Evolutionary conservation across 805 yeast species (phyloP), one percentile per base, ranked within the genome.

Genomic region (Saturnispora saitoi): DNA sequence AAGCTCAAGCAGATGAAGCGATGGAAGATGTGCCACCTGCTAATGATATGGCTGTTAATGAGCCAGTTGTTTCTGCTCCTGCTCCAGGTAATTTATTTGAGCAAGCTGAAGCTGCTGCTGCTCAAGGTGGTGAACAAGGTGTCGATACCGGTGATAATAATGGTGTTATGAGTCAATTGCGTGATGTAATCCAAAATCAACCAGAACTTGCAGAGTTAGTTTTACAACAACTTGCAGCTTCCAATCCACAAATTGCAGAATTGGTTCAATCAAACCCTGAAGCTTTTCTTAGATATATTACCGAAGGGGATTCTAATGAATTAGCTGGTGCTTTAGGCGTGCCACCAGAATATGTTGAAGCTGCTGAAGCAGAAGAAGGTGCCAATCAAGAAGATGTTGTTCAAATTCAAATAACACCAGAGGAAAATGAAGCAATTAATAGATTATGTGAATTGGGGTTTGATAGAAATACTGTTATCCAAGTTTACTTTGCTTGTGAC

Each of bases 401-500:
- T 5, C 52, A 53, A 34, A 76, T 86, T 51, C 74, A 71, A 54
- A 69, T 93, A 50, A 77, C 96, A 7, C 81, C 77, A 49, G 93
- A 81, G 58, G 99, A 93, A 62, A 83, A 85, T 61, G 86, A 75
- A 52, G 96, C 98, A n/a, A 86, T 93, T 55, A 75, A 76, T 54
- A 79, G 99, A 63, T 75, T 93, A 55, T 84, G 95, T 65, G 97
- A 86, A 66, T 74, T 93, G 55, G 99, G 99, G 0, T 93, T 93
- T 60, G 96, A 88, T 56, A 78, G 96, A 56, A 76, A 82, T 56
- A 71, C 84, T 49, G 99, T 86, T 41, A 79, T 89, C 52, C 96
- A 90, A 70, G 95, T 95, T 29, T 93, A 87, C 70, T 82, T 93
- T 75, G 98, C 98, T 38, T 93, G 99, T 68, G 99, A 93, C 61